Conservation (phyloP, 2,329 filamentous ascomycete genomes). For the Aspergillus sp. region DNA sequence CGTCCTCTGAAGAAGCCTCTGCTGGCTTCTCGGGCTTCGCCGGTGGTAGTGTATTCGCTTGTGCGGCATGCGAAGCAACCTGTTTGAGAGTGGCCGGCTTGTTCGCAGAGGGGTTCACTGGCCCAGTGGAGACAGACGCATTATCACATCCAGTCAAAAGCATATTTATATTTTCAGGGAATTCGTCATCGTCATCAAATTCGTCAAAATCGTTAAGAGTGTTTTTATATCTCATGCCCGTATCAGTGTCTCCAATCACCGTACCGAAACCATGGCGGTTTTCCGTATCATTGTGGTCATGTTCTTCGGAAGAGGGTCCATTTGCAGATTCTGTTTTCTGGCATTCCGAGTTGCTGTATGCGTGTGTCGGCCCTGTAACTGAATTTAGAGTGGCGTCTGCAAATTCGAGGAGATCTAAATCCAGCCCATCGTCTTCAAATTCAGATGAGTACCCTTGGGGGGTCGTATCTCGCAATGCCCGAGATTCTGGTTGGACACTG, state of each 20-base stretch:
- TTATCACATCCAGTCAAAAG: constrained; percentile 49
- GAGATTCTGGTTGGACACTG: neutral
- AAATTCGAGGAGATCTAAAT: constrained; percentile 38
- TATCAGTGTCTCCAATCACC: constrained; percentile 4
- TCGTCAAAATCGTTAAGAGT: constrained; percentile 43
- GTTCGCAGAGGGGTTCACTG: constrained; percentile 5
- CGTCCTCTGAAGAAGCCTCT: constrained; percentile 53
- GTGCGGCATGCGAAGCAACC: constrained; percentile 1
- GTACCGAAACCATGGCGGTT: neutral
- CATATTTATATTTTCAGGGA: constrained; percentile 51
- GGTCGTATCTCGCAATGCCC: constrained; percentile 1
- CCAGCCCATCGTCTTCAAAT: constrained; percentile 42
- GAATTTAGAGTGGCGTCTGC: constrained; percentile 27
- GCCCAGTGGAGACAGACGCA: constrained; percentile 16
- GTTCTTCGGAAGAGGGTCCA: neutral
- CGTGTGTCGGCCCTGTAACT: constrained; percentile 13
- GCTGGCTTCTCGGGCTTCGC: constrained; percentile 12
- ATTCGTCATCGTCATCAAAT: constrained; percentile 58
- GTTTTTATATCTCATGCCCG: constrained; percentile 10
- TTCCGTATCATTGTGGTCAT: constrained; percentile 1
- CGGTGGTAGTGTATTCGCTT: neutral
- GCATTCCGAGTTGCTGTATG: neutral
- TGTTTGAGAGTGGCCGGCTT: constrained; percentile 13
- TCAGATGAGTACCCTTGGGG: constrained; percentile 32
- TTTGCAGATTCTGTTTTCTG: constrained; percentile 1